A percentile compares a stretch with the other conserved stretches of the same genome.
Evolutionary conservation across 2,329 filamentous ascomycete species (phyloP).

Genomic region (Thelonectria rubi): DNA sequence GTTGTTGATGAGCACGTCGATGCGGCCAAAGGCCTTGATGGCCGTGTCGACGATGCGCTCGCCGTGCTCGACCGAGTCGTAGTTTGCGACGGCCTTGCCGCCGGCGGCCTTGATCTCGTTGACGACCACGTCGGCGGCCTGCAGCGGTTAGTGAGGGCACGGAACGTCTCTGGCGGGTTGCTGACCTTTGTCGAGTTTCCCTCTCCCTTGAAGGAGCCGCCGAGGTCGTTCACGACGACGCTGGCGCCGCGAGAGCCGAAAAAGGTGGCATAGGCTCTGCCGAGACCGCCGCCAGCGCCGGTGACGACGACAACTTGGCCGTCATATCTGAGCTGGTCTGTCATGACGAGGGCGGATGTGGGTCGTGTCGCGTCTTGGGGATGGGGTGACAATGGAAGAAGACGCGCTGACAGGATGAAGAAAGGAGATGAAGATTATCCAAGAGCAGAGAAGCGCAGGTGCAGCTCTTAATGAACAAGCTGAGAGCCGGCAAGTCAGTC

Average conservation of each 20-base stretch:
- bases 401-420: constrained; percentile 17
- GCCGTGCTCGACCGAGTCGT: constrained; percentile 92
- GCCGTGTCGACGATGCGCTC: constrained; percentile 94
- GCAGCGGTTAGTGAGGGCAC: constrained; percentile 33
- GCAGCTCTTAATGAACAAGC: constrained; percentile 41
- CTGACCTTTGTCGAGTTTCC: constrained; percentile 84
- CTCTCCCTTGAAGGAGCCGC: constrained; percentile 92
- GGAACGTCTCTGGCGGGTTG: background rate
- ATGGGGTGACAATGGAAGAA: constrained; percentile 9
- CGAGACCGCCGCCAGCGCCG: constrained; percentile 81
- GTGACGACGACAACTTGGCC: constrained; percentile 86
- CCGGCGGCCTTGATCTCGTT: constrained; percentile 85
- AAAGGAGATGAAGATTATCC: constrained; percentile 18
- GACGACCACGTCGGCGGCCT: constrained; percentile 86
- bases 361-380: constrained; percentile 23
- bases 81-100: constrained; percentile 97
- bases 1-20: constrained; percentile 98
- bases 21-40: constrained; percentile 81
- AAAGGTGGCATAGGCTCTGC: constrained; percentile 86
- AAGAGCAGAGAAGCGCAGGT: constrained; percentile 19
- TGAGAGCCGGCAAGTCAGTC: constrained; percentile 33
- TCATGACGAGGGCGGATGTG: constrained; percentile 58
- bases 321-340: constrained; percentile 78
- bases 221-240: constrained; percentile 96
- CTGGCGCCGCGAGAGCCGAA: constrained; percentile 92